Evolutionary conservation across 208 protist genomes (phyloP).

Genomic region (Trypanosoma avium): DNA sequence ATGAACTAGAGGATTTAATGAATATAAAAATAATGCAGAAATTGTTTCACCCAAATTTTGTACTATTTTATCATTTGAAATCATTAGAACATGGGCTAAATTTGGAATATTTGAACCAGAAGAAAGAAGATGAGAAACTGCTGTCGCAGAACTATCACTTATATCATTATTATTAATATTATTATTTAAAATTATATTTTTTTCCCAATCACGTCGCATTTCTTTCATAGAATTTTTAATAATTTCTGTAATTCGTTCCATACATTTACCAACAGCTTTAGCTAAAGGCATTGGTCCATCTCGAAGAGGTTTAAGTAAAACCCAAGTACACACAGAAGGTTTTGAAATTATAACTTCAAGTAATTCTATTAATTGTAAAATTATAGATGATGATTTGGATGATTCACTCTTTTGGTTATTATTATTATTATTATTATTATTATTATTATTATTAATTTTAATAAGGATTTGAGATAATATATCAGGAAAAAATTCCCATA

Average conservation of each 20-base stretch:
- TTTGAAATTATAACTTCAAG: slow-evolving; percentile 20
- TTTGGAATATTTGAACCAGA: slow-evolving; percentile 27
- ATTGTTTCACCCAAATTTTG: slow-evolving; percentile 36
- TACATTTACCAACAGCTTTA: slow-evolving; percentile 14
- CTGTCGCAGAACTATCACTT: background rate
- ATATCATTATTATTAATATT: slow-evolving; percentile 1
- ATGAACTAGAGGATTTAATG: slow-evolving; percentile 24
- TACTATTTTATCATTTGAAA: slow-evolving; percentile 27
- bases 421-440: too few species aligned
- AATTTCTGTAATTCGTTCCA: slow-evolving; percentile 25
- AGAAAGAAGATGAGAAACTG: slow-evolving; percentile 25
- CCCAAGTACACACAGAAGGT: slow-evolving; percentile 26
- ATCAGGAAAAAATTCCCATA: slow-evolving; percentile 21
- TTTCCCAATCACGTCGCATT: slow-evolving; percentile 29
- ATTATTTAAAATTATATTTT: background rate
- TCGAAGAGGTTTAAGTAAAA: slow-evolving; percentile 20
- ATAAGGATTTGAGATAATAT: slow-evolving; percentile 28
- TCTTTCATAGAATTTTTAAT: slow-evolving; percentile 32
- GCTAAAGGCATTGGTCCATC: slow-evolving; percentile 27
- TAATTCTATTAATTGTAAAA: slow-evolving; percentile 27
- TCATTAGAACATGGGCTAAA: slow-evolving; percentile 25
- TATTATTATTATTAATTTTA: background rate
- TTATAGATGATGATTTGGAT: background rate
- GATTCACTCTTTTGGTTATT: too few species aligned
- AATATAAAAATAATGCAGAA: slow-evolving; percentile 36